phyloP scores from a whole-genome alignment of 768 basidiomycete species.

The Suillus alpinus region DNA sequence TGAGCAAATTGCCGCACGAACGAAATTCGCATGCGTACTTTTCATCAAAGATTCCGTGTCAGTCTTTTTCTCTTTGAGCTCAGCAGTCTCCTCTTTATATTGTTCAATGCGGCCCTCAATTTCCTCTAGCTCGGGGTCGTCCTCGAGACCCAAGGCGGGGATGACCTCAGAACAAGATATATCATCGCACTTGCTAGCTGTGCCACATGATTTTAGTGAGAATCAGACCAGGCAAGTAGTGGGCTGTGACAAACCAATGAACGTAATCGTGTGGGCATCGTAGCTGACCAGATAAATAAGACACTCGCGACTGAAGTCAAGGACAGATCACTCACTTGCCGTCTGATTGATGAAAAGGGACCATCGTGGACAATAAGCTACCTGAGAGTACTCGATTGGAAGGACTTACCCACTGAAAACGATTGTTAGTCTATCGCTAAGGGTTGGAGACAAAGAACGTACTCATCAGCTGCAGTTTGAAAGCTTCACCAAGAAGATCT shows the following conservation, averaged over 20 bases:
- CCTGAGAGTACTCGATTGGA: not conserved
- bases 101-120: slow-evolving; percentile 46
- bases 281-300: slow-evolving; percentile 36
- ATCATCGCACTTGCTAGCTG: slow-evolving; percentile 64
- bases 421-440: not conserved
- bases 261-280: slow-evolving; percentile 57
- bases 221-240: not conserved
- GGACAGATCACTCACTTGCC: slow-evolving; percentile 45
- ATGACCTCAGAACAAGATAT: slow-evolving; percentile 60
- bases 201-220: not conserved
- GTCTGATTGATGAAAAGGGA: slow-evolving; percentile 30
- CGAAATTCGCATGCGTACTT: slow-evolving; percentile 30
- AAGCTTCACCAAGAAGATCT: slow-evolving; percentile 66
- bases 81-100: slow-evolving; percentile 33
- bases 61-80: slow-evolving; percentile 41
- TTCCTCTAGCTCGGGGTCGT: slow-evolving; percentile 49
- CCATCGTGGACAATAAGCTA: not conserved
- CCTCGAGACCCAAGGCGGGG: slow-evolving; percentile 45
- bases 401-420: slow-evolving; percentile 41
- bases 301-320: slow-evolving; percentile 1
- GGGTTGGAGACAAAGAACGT: slow-evolving; percentile 15
- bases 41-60: slow-evolving; percentile 38
- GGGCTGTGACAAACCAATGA: slow-evolving; percentile 41
- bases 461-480: slow-evolving; percentile 63
- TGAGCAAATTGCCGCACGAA: not conserved